Conservation (phyloP, 257 asterid genomes). For the Solanum habrochaites region DNA sequence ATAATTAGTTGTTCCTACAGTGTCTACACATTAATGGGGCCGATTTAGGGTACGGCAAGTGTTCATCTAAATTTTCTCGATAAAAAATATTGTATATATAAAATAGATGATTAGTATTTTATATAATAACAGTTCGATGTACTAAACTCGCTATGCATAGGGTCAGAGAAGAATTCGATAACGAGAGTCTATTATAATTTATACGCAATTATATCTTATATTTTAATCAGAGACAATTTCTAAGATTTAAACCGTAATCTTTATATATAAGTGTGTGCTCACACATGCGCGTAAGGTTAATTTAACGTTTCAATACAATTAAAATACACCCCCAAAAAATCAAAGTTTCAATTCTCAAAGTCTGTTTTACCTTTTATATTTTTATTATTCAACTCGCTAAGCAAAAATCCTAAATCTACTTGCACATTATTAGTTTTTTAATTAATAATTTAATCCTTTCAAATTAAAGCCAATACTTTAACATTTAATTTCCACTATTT, state of each 20-base stretch:
- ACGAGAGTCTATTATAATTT: too few species aligned
- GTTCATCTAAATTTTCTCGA: background rate
- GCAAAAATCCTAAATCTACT: too few species aligned
- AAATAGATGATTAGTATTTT: background rate
- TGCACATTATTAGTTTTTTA: too few species aligned
- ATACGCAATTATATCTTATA: fast-evolving
- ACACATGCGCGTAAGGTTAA: too few species aligned
- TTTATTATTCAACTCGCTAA: background rate
- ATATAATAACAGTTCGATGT: too few species aligned
- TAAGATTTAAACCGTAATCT: too few species aligned
- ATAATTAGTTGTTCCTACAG: background rate
- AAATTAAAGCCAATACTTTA: background rate
- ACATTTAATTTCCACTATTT: background rate
- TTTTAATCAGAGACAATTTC: fast-evolving
- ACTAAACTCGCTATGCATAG: too few species aligned
- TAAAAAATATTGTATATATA: too few species aligned
- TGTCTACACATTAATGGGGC: background rate
- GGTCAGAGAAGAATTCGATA: fast-evolving
- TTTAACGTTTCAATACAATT: too few species aligned
- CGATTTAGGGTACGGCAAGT: background rate
- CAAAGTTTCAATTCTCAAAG: background rate
- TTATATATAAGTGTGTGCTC: too few species aligned
- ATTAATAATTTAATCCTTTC: background rate
- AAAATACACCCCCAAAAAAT: background rate
- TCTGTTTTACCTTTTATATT: too few species aligned